Base-by-base conservation (phyloP, 2,329 filamentous ascomycete genomes). In the Microdochium paspali region DNA sequence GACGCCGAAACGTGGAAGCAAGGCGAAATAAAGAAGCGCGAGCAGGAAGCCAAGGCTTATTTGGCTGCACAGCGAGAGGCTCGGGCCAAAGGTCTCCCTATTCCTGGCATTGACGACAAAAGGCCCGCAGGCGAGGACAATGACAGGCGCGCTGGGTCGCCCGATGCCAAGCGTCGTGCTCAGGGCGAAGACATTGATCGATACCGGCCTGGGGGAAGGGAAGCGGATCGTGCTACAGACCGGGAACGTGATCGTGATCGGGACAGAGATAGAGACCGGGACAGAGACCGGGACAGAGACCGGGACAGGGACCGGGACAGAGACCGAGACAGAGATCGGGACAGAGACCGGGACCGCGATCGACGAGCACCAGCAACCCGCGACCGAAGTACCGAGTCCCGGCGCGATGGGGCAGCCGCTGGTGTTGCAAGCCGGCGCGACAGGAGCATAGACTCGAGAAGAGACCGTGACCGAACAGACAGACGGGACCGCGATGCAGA, bases 31-130 rank as follows among this genome's bases (percentile, higher is more conserved):
- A 77, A 72, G 59, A 78, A 80, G 58, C 73, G 79, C 45, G 79
- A 82, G 59, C 74, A 74, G 52, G 79, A 83, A 61, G 80, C 80
- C 32, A 82, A 81, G 59, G 78, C 77, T 4, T 84, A 83, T 54
- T 66, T 82, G 31, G 78, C 78, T 6, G 78, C 77, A 2, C 77
- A 81, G 54, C 75, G 77, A 51, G 78, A 82, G 53, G 79, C 79
- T 26, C 70, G 76, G 25, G 72, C 72, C 44, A 82, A 82, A 57
- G 78, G 78, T 9, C 60, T 80, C 35, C 76, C 77, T 1, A 63
- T 79, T 20, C 76, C 77, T 0, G 74, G 76, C n/a, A 66, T 79
- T n/a, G 74, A 79, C 46, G 76, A 79, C 53, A 72, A 68, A 52
- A 67, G 66, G 51, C 68, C 65, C 45, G 59, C 62, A 10, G 42